These are phyloP conservation scores for Schizochytrium sp. DNA, from an alignment of 108 stramenopile genomes.

Conservation along the genomic window DNA sequence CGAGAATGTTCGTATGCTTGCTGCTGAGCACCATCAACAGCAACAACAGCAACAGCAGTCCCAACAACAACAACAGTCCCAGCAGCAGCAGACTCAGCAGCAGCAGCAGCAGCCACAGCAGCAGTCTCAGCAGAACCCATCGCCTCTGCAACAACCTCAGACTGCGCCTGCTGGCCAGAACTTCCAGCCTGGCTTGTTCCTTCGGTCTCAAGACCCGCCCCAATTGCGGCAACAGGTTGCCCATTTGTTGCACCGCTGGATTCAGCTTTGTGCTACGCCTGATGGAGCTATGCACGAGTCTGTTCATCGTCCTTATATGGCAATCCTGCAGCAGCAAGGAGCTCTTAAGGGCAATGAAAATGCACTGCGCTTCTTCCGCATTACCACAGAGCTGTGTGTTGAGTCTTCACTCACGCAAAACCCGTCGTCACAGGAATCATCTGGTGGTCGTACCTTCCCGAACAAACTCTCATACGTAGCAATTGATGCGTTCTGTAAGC, in stretches of 20 bases:
- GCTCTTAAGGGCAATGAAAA: constrained; percentile 90
- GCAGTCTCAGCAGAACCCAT: neutral
- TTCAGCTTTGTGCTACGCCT: constrained; percentile 82
- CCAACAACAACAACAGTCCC: constrained; percentile 60
- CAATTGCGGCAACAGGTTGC: constrained; percentile 88
- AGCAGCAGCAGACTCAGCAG: constrained; percentile 57
- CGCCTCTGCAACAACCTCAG: constrained; percentile 42
- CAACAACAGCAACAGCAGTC: constrained; percentile 62
- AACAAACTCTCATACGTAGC: constrained; percentile 70
- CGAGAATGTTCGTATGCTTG: constrained; percentile 60
- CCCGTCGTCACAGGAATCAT: neutral
- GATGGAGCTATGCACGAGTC: constrained; percentile 84
- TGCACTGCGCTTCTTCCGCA: constrained; percentile 93
- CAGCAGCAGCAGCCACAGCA: constrained; percentile 64
- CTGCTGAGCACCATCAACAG: constrained; percentile 62
- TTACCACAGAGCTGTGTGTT: constrained; percentile 88
- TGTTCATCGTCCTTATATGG: constrained; percentile 86
- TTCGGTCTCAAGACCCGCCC: constrained; percentile 79
- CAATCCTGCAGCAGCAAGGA: constrained; percentile 86
- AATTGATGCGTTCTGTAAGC: constrained; percentile 91
- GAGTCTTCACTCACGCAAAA: constrained; percentile 70
- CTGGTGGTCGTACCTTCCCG: constrained; percentile 13
- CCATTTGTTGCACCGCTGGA: constrained; percentile 91
- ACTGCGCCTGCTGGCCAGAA: neutral
- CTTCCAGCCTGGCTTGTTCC: constrained; percentile 77